These are phyloP conservation scores for Furcasterigmium furcatum DNA, from an alignment of 2,329 filamentous ascomycete species.

Conservation along the genomic window DNA sequence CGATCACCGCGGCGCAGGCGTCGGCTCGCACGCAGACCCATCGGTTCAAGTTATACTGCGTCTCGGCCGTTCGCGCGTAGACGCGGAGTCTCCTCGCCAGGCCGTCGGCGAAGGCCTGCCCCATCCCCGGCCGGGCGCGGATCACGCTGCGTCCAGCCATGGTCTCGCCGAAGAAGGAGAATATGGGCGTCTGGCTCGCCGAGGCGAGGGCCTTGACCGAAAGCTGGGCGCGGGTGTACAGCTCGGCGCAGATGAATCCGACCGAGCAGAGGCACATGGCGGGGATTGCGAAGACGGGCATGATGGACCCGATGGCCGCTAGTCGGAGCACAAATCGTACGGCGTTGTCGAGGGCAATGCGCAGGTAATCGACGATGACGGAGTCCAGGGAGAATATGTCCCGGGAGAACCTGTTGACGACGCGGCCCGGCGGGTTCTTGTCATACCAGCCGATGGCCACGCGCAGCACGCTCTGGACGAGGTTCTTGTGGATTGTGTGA, in stretches of 20 bases:
- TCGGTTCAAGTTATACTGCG: slow-evolving; percentile 53
- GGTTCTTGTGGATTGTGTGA: slow-evolving; percentile 45
- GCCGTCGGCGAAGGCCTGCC: slow-evolving; percentile 39
- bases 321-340: slow-evolving; percentile 43
- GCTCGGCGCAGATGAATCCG: slow-evolving; percentile 42
- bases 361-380: slow-evolving; percentile 40
- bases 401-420: slow-evolving; percentile 53
- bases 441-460: slow-evolving; percentile 57
- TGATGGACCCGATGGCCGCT: slow-evolving; percentile 44
- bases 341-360: slow-evolving; percentile 34
- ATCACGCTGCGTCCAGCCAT: slow-evolving; percentile 48
- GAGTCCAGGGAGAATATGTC: slow-evolving; percentile 56
- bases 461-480: slow-evolving; percentile 50
- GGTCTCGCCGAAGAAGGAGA: slow-evolving; percentile 53
- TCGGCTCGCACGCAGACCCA: slow-evolving; percentile 55
- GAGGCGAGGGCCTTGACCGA: slow-evolving; percentile 42
- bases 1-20: slow-evolving; percentile 49
- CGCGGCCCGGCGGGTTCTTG: slow-evolving; percentile 46
- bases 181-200: slow-evolving; percentile 48
- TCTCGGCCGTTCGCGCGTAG: slow-evolving; percentile 42
- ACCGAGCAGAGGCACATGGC: slow-evolving; percentile 40
- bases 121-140: slow-evolving; percentile 38
- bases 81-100: slow-evolving; percentile 45
- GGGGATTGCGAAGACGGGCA: slow-evolving; percentile 48
- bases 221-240: slow-evolving; percentile 47